phyloP scores from a whole-genome alignment of 768 basidiomycete genomes.

The Peribolospora kevripleyi region DNA sequence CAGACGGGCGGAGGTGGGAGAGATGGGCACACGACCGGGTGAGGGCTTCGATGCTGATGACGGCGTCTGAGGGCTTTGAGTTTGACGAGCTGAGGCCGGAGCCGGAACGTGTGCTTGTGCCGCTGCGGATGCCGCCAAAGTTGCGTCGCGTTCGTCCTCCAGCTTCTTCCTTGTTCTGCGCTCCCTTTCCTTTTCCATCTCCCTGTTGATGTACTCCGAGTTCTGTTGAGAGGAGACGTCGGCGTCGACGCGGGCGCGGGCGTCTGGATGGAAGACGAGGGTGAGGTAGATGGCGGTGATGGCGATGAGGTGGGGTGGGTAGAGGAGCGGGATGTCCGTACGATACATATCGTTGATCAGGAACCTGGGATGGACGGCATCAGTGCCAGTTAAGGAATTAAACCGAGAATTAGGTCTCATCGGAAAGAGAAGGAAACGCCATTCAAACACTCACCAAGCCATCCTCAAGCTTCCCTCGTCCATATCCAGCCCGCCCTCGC shows the following conservation, averaged over 20 bases:
- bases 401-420: background rate
- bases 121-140: background rate
- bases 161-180: constrained; percentile 17
- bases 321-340: constrained; percentile 72
- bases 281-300: constrained; percentile 77
- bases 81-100: constrained; percentile 3
- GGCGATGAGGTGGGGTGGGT: constrained; percentile 86
- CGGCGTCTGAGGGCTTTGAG: no score
- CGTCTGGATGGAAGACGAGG: constrained; percentile 43
- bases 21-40: no score
- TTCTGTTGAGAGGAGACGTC: constrained; percentile 11
- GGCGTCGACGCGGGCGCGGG: constrained; percentile 18
- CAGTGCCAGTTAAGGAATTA: background rate
- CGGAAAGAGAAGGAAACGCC: background rate
- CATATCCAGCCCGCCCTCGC: constrained; percentile 39
- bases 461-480: constrained; percentile 57
- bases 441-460: constrained; percentile 42
- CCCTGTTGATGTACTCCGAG: background rate
- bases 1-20: no score
- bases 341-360: constrained; percentile 91
- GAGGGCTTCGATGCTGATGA: no score
- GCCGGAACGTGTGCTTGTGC: constrained; percentile 16
- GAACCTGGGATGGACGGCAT: constrained; percentile 34
- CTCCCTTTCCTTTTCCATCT: background rate
- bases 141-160: no score